These are phyloP conservation scores for Rhizopogon vesiculosus DNA, from an alignment of 768 basidiomycete genomes.

Conservation along the genomic window DNA sequence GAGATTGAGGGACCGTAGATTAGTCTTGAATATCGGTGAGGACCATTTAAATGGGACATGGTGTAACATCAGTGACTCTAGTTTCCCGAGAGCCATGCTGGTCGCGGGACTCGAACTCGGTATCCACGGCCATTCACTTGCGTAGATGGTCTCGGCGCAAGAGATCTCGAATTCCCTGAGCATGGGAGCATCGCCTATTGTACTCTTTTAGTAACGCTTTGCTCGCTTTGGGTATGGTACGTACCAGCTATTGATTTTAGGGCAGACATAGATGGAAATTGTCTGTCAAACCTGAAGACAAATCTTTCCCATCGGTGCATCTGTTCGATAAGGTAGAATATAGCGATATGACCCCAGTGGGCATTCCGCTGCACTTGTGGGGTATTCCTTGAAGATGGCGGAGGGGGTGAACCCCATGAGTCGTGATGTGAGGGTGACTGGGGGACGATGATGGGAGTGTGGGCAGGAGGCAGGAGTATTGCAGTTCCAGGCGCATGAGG, in stretches of 20 bases:
- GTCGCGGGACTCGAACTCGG: slow-evolving; percentile 42
- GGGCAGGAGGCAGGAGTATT: slow-evolving; percentile 31
- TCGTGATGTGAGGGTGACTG: slow-evolving; percentile 38
- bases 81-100: slow-evolving; percentile 36
- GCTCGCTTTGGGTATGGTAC: slow-evolving; percentile 15
- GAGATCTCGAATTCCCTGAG: slow-evolving; percentile 77
- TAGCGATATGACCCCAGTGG: slow-evolving; percentile 78
- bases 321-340: slow-evolving; percentile 74
- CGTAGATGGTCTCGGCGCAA: slow-evolving; percentile 57
- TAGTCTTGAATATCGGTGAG: slow-evolving; percentile 62
- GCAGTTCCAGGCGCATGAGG: slow-evolving; percentile 22
- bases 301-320: slow-evolving; percentile 83
- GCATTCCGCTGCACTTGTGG: slow-evolving; percentile 42
- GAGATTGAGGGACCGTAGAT: slow-evolving; percentile 55
- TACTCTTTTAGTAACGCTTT: slow-evolving; percentile 1
- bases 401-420: slow-evolving; percentile 32
- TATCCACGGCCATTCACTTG: slow-evolving; percentile 70
- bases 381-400: slow-evolving; percentile 20
- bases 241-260: slow-evolving; percentile 69
- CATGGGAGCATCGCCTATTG: slow-evolving; percentile 64
- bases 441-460: slow-evolving; percentile 42
- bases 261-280: slow-evolving; percentile 68
- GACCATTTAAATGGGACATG: slow-evolving; percentile 77
- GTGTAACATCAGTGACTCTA: slow-evolving; percentile 59
- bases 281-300: slow-evolving; percentile 74